Evolutionary conservation across 495 filamentous ascomycete genomes (phyloP).

Genomic region (Aspergillus diversus): DNA sequence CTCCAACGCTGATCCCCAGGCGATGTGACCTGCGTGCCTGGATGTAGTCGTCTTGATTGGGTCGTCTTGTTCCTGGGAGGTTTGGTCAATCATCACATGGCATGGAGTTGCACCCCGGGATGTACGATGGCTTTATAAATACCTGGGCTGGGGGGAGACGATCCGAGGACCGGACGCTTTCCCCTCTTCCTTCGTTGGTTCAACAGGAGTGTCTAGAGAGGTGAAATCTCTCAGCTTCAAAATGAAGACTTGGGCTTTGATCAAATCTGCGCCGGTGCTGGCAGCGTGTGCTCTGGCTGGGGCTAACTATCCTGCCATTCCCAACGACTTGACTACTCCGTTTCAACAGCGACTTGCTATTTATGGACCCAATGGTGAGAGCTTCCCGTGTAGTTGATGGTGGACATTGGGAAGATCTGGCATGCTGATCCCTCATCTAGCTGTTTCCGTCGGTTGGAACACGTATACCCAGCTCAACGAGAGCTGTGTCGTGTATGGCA

Average conservation of each 20-base stretch:
- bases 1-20: not conserved
- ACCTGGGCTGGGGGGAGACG: not conserved
- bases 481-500: constrained; percentile 52
- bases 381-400: constrained; percentile 2
- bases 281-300: constrained; percentile 43
- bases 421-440: constrained; percentile 32
- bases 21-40: constrained; percentile 4
- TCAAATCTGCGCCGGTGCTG: constrained; percentile 43
- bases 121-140: not conserved
- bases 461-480: constrained; percentile 44
- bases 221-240: not conserved
- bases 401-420: not conserved
- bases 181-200: not conserved
- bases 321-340: constrained; percentile 58
- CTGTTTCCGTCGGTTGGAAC: constrained; percentile 61
- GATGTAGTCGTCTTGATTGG: not conserved
- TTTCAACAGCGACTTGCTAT: constrained; percentile 60
- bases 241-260: constrained; percentile 9
- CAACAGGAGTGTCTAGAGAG: not conserved
- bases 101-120: not conserved
- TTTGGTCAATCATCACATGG: not conserved
- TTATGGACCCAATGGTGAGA: constrained; percentile 55
- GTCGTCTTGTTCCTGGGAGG: not conserved
- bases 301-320: constrained; percentile 55
- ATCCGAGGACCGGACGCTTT: no score